Conservation (phyloP, 331 rosid species). For the Quercus tomentella region DNA sequence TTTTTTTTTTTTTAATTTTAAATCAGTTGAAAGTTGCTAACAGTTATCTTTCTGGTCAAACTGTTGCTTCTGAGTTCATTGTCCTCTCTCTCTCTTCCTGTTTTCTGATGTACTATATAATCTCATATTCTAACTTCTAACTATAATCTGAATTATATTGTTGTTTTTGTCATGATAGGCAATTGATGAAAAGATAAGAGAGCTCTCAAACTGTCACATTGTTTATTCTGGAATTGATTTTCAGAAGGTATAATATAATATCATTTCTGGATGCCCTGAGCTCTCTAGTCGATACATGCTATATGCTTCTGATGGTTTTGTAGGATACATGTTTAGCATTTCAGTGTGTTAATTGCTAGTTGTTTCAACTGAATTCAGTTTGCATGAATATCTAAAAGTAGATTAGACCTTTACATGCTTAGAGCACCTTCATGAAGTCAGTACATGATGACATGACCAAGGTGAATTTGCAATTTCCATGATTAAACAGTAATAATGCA, state of each 20-base stretch:
- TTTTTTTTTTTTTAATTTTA: neutral
- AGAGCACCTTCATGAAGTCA: neutral
- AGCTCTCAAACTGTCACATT: slow-evolving; percentile 92
- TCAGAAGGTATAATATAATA: slow-evolving; percentile 60
- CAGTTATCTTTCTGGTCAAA: neutral
- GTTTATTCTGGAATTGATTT: slow-evolving; percentile 79
- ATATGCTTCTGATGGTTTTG: neutral
- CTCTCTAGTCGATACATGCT: neutral
- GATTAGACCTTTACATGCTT: slow-evolving; percentile 13
- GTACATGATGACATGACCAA: neutral
- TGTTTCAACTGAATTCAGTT: slow-evolving; percentile 14
- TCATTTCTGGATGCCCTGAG: slow-evolving; percentile 1
- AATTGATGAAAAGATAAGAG: slow-evolving; percentile 92
- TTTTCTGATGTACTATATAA: slow-evolving; percentile 9
- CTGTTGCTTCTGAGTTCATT: neutral
- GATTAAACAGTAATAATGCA: neutral
- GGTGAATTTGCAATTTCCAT: neutral
- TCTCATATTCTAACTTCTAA: neutral
- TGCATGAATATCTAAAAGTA: slow-evolving; percentile 9
- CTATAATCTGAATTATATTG: neutral
- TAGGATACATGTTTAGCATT: slow-evolving; percentile 3
- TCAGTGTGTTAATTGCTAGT: neutral
- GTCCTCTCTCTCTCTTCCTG: neutral
- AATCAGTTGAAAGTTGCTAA: neutral
- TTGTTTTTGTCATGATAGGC: slow-evolving; percentile 53